These are phyloP conservation scores for Sugiyamaella marilandica DNA, from an alignment of 805 yeast species.

Conservation along the genomic window DNA sequence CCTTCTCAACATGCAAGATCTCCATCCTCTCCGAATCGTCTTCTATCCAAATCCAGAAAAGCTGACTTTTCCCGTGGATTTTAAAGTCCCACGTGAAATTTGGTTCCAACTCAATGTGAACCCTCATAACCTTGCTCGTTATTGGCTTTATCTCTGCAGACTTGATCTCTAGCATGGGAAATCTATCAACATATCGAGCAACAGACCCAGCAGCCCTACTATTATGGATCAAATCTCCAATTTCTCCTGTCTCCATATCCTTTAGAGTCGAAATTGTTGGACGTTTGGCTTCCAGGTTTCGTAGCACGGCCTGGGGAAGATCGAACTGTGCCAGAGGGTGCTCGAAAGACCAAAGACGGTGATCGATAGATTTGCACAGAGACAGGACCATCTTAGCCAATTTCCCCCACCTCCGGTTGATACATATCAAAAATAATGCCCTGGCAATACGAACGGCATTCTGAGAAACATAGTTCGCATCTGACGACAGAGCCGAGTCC, in stretches of 20 bases:
- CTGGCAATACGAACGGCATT: slow-evolving; percentile 90
- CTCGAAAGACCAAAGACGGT: slow-evolving; percentile 79
- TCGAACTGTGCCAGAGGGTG: slow-evolving; percentile 91
- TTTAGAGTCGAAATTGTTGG: slow-evolving; percentile 61
- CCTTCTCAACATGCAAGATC: slow-evolving; percentile 77
- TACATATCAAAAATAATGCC: slow-evolving; percentile 80
- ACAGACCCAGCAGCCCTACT: slow-evolving; percentile 62
- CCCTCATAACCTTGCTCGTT: slow-evolving; percentile 77
- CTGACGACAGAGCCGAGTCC: slow-evolving; percentile 81
- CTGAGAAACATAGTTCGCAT: slow-evolving; percentile 90
- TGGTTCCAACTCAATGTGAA: slow-evolving; percentile 64
- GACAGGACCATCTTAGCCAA: slow-evolving; percentile 70
- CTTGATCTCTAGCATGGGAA: slow-evolving; percentile 71
- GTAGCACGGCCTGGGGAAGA: slow-evolving; percentile 55
- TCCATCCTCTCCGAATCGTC: slow-evolving; percentile 72
- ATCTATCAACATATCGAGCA: slow-evolving; percentile 55
- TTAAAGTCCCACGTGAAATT: slow-evolving; percentile 83
- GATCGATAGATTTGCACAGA: slow-evolving; percentile 81
- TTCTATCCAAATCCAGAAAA: slow-evolving; percentile 91
- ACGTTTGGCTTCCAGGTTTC: slow-evolving; percentile 52
- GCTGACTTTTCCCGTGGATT: slow-evolving; percentile 76
- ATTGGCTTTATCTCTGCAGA: slow-evolving; percentile 80
- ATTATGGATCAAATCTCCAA: slow-evolving; percentile 90
- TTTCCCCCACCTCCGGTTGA: slow-evolving; percentile 87
- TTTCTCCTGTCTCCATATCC: slow-evolving; percentile 66